Evolutionary conservation across 768 basidiomycete species (phyloP).

Genomic region (Termitomyces bulborhizus): DNA sequence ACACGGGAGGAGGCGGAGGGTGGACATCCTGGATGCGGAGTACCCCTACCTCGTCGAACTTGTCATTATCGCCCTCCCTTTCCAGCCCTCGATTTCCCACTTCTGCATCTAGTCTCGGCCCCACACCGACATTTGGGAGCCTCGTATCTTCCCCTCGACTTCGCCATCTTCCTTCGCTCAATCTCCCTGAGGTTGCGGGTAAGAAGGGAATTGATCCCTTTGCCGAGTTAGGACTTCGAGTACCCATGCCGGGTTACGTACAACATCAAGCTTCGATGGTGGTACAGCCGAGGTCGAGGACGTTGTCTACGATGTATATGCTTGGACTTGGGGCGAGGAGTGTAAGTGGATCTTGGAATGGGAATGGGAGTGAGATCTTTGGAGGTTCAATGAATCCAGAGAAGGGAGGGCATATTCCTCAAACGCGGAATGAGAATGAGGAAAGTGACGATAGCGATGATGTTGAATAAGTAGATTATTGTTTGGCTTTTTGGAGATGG

Average conservation of each 20-base stretch:
- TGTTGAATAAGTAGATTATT: neutral
- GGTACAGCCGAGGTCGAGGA: slow-evolving; percentile 31
- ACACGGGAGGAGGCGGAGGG: slow-evolving; percentile 24
- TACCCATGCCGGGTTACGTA: slow-evolving; percentile 51
- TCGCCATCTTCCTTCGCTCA: slow-evolving; percentile 41
- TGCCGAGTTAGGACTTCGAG: slow-evolving; percentile 40
- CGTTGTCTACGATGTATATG: slow-evolving; percentile 59
- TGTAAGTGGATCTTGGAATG: slow-evolving; percentile 9
- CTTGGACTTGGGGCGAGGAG: slow-evolving; percentile 48
- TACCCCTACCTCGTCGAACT: neutral
- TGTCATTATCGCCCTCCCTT: neutral
- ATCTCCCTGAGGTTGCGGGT: slow-evolving; percentile 15
- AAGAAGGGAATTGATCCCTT: slow-evolving; percentile 30
- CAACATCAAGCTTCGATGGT: slow-evolving; percentile 8
- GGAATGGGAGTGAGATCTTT: slow-evolving; percentile 5
- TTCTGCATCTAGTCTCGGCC: slow-evolving; percentile 18
- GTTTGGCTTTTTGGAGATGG: neutral
- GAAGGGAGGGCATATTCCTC: neutral
- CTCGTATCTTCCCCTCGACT: slow-evolving; percentile 63
- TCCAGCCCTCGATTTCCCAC: slow-evolving; percentile 24
- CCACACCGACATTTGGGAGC: slow-evolving; percentile 59
- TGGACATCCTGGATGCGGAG: slow-evolving; percentile 58
- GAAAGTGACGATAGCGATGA: neutral
- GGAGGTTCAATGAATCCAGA: neutral
- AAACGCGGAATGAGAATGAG: neutral